These are phyloP conservation scores for Ustilago curta DNA, from an alignment of 1,284 basidiomycete species.

Conservation along the genomic window DNA sequence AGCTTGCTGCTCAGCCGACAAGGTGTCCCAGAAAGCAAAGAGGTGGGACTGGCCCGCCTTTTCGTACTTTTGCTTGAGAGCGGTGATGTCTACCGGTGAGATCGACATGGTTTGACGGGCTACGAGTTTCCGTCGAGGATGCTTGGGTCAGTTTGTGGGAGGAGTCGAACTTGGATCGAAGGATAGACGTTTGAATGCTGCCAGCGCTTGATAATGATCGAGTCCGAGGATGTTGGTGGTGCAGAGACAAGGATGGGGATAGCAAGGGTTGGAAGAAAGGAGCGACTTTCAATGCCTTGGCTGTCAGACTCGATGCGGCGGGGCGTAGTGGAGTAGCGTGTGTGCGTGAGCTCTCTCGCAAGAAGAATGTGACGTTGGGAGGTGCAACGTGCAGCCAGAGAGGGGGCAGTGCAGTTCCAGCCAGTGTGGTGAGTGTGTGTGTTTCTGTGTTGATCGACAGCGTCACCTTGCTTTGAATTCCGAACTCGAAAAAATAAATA, in stretches of 20 bases:
- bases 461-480: conserved; percentile 8
- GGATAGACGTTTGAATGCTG: not conserved
- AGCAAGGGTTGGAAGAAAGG: not conserved
- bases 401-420: conserved; percentile 9
- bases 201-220: conserved; percentile 10
- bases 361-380: conserved; percentile 28
- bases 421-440: not conserved
- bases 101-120: conserved; percentile 20
- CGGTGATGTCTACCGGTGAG: conserved; percentile 35
- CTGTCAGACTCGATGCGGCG: conserved; percentile 6
- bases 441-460: conserved; percentile 39
- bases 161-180: not conserved
- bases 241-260: conserved; percentile 1
- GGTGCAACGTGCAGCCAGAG: conserved; percentile 1
- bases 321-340: conserved; percentile 10
- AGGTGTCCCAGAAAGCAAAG: conserved; percentile 84
- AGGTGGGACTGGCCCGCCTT: conserved; percentile 88
- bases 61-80: conserved; percentile 69
- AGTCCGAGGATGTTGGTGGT: conserved; percentile 5
- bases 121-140: not conserved
- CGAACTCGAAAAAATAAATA: not conserved
- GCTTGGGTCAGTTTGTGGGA: conserved; percentile 2
- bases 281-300: not conserved
- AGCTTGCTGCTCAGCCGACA: conserved; percentile 77
- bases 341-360: conserved; percentile 9